Evolutionary conservation across 148 eudicot genomes (phyloP), one percentile per base, ranked within the genome.

Genomic region (Rhododendron henanense): DNA sequence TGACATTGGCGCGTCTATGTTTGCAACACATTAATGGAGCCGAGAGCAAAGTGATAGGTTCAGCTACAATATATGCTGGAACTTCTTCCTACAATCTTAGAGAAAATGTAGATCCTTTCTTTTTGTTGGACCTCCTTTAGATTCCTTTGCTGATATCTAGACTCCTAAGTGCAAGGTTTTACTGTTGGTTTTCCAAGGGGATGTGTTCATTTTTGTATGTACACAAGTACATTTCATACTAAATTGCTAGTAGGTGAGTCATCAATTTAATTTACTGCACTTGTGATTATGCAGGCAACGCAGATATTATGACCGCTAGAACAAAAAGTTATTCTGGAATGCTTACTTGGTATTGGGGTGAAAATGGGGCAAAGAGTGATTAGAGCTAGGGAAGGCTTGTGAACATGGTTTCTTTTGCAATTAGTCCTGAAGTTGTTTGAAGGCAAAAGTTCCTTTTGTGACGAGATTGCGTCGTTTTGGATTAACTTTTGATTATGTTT

Each of bases 201-300:
- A 65, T 65, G 33, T 65, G 31, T 65, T 25, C 4, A 65, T n/a
- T 65, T 65, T 31, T 31, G 39, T 71, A n/a, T 33, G 41, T 71
- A 31, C 16, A 33, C 19, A 31, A 65, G 33, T 71, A 31, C 41
- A 33, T 31, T 71, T 31, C 16, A 15, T 33, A 4, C 76, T 71
- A 71, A 13, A 10, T 31, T 31, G 76, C 18, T 13, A 71, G 76
- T 31, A 15, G 21, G 15, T 1, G 41, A 71, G 39, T 71, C 39
- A 11, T 71, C 76, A 71, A 31, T 69, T 41, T 71, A 71, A 71
- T 71, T 71, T 71, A 71, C 39, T 33, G 73, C 2, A 2, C 76
- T 33, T 71, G 18, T 71, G 39, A 71, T 71, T 71, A 31, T 71
- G 76, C 76, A 71, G 76, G 76, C 76, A 71, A 71, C 33, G 76